Evolutionary conservation across 1,139 yeast species (phyloP).

Genomic region (Zygosaccharomyces sapae): DNA sequence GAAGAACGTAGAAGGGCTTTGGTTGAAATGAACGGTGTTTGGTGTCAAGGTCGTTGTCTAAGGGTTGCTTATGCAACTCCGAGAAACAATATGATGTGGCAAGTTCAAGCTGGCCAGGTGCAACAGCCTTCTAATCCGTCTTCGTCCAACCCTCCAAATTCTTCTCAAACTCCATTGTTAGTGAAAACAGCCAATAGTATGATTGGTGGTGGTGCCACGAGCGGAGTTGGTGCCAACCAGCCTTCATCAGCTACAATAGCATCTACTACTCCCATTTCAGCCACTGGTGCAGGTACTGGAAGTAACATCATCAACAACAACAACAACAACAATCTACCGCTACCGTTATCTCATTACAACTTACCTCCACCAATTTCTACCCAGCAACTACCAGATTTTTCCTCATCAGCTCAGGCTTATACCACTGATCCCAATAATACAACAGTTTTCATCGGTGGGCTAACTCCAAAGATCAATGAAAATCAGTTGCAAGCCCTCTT

Average conservation of each 20-base stretch:
- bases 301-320: too few species aligned
- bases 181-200: constrained; percentile 20
- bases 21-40: constrained; percentile 75
- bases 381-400: constrained; percentile 13
- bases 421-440: constrained; percentile 78
- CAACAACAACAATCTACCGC: too few species aligned
- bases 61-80: constrained; percentile 75
- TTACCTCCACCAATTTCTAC: constrained; percentile 15
- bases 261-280: constrained; percentile 10
- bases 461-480: constrained; percentile 71
- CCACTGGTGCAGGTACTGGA: too few species aligned
- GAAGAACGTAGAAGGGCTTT: constrained; percentile 73
- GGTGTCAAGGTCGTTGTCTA: constrained; percentile 70
- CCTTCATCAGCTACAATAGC: constrained; percentile 12
- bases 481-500: constrained; percentile 69
- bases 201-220: constrained; percentile 10
- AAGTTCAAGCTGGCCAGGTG: constrained; percentile 19
- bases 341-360: constrained; percentile 13
- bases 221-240: not conserved
- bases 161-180: constrained; percentile 12
- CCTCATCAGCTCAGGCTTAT: constrained; percentile 41
- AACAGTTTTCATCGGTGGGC: constrained; percentile 92
- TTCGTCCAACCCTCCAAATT: too few species aligned
- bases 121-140: constrained; percentile 9
- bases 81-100: constrained; percentile 40